These are phyloP conservation scores for Lophiostoma macrostomum DNA, from an alignment of 495 filamentous ascomycete species.

Conservation along the genomic window DNA sequence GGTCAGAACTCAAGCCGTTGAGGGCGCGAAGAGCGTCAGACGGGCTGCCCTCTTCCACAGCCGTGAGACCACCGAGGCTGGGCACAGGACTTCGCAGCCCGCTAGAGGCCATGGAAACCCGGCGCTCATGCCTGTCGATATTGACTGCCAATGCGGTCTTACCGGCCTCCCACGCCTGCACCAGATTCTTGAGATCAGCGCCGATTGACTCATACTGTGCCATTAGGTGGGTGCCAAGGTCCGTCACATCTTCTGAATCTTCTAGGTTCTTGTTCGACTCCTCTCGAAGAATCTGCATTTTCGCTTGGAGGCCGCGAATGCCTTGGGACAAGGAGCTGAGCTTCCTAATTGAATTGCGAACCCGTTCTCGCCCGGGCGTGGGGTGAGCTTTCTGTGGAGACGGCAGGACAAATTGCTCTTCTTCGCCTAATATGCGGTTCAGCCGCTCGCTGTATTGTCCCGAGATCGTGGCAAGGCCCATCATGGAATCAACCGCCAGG, in stretches of 20 bases:
- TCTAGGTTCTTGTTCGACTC: conserved; percentile 77
- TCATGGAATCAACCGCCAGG: conserved; percentile 71
- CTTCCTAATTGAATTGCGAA: conserved; percentile 80
- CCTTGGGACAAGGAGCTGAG: conserved; percentile 84
- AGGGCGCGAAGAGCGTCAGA: conserved; percentile 72
- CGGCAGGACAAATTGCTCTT: conserved; percentile 60
- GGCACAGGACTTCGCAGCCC: conserved; percentile 70
- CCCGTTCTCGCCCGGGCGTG: conserved; percentile 72
- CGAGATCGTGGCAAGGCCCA: conserved; percentile 56
- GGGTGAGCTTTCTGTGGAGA: conserved; percentile 65
- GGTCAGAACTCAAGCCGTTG: conserved; percentile 51
- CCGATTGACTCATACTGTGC: conserved; percentile 94
- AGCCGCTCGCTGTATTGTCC: conserved; percentile 55
- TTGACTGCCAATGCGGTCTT: conserved; percentile 70
- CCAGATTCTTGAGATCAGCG: conserved; percentile 72
- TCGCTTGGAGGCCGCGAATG: conserved; percentile 88
- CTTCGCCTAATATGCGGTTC: conserved; percentile 69
- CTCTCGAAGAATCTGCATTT: conserved; percentile 88
- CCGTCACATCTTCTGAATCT: conserved; percentile 66
- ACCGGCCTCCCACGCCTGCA: conserved; percentile 89
- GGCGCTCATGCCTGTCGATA: conserved; percentile 68
- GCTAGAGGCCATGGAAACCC: conserved; percentile 52
- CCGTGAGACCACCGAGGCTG: conserved; percentile 79
- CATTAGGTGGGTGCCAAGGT: conserved; percentile 72
- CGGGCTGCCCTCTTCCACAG: conserved; percentile 76